Conservation (phyloP, 176 grass and related monocot species). For the Typha latifolia region DNA sequence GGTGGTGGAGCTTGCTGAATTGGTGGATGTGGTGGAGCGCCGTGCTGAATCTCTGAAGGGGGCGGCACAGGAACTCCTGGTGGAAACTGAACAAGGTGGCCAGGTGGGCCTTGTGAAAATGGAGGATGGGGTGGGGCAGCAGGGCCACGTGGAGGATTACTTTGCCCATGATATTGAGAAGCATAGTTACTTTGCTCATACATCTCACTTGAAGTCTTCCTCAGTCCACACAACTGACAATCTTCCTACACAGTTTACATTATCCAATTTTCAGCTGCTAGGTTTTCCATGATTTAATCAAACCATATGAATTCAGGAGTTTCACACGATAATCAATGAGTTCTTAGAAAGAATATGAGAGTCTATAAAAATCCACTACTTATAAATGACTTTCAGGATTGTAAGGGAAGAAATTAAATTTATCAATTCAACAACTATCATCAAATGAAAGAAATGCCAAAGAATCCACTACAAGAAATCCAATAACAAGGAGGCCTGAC, state of each 20-base stretch:
- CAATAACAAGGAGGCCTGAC: neutral
- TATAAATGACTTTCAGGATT: too few relatives aligned
- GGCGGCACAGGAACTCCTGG: too few relatives aligned
- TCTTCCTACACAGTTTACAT: slow-evolving; percentile 7
- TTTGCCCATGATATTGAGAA: neutral
- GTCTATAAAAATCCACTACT: too few relatives aligned
- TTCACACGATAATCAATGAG: neutral
- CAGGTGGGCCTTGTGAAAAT: neutral
- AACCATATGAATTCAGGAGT: neutral
- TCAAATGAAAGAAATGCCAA: neutral
- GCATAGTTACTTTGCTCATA: slow-evolving; percentile 17
- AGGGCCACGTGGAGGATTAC: too few relatives aligned
- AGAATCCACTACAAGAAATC: neutral
- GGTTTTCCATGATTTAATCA: neutral
- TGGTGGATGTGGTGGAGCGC: neutral
- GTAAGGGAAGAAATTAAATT: too few relatives aligned
- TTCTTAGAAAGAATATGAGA: too few relatives aligned
- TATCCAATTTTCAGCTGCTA: neutral
- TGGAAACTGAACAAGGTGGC: too few relatives aligned
- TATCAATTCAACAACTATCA: neutral
- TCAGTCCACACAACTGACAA: neutral
- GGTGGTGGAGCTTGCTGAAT: neutral
- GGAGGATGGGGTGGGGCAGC: neutral
- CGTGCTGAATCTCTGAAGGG: too few relatives aligned
- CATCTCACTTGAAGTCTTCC: neutral